Base-by-base conservation (phyloP, 2,329 filamentous ascomycete genomes). In the Alternaria sp. region DNA sequence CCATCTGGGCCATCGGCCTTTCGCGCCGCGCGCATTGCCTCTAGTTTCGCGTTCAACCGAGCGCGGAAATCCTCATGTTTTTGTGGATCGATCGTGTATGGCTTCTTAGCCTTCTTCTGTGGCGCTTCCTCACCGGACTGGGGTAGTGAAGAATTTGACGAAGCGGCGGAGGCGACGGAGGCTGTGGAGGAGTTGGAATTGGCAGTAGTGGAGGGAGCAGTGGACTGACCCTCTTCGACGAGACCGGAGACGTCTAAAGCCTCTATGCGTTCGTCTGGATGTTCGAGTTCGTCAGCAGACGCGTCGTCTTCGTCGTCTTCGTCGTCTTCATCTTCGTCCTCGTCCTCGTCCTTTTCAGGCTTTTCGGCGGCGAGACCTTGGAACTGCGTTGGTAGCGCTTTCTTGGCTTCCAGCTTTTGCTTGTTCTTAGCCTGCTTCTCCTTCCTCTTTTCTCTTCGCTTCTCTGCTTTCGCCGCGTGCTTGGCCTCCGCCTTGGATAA, bases 1-100 rank as follows among this genome's bases (percentile, higher is more conserved):
- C 93, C 93, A 71, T 96, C 90, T 1, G 90, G 86, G 6, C 91
- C 93, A 71, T 96, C 93, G 6, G 95, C 94, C 79, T 97, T 97
- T 63, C 96, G 90, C 25, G 90, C 89, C 10, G 92, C 91, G 63
- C 95, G 91, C 54, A 98, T 88, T 49, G 90, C 90, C 71, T 96
- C 92, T 59, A 99, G 93, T 66, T 90, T 91, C 70, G 92, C 91
- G 60, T 91, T 90, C 54, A 99, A 85, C 47, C 94, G 90, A 61
- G 90, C 89, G 74, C 91, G 90, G 50, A 97, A 87, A 25, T 90
- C 88, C 64, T 92, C 89, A 45, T 90, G 90, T 90, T 90, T 63
- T 81, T 83, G 52, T 74, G 73, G 70, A 73, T 70, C 79, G 56
- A 71, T 69, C 54, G 75, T 75, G 19, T 75, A 70, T 23, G 74